Evolutionary conservation across 495 filamentous ascomycete species (phyloP), one percentile per base, ranked within the genome.

Genomic region (Podospora australis): DNA sequence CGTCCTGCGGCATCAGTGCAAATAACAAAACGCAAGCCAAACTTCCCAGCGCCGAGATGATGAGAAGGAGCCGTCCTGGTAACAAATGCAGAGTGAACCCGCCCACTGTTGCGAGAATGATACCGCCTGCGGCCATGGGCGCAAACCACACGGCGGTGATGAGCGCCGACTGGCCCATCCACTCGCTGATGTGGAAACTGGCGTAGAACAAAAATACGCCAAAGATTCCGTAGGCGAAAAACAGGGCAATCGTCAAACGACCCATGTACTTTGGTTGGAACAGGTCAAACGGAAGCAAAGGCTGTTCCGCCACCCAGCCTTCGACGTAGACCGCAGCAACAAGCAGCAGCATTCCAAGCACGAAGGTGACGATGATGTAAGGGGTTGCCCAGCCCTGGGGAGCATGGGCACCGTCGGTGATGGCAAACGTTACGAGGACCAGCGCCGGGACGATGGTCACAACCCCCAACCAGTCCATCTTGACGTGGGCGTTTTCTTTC

Each of bases 141-240:
- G 73, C 70, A 48, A 83, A 87, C 86, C 86, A 95, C 5, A 84
- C 86, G 1, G 86, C 85, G 1, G 87, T 78, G 49, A 82, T 79
- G 2, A 95, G 66, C 0, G 88, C 82, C 2, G 71, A 67, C 1
- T 72, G 78, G 14, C 75, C 69, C 72, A 94, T 82, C 21, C 85
- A 75, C 23, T 67, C 73, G 52, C 80, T 59, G 66, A 88, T 86
- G 82, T 95, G 90, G 43, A 89, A 74, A 14, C 83, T 87, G 1
- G 80, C 75, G 54, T 92, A 94, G 20, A 94, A 79, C 9, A 92
- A 63, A 42, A 81, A 92, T 25, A 91, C 77, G 0, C 86, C 86
- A 40, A 92, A 73, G 8, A 78, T 77, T 1, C 88, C 89, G 51
- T 90, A 92, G 2, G 81, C 71, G 58, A 85, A 81, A 53, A 94